phyloP scores from a whole-genome alignment of 768 basidiomycete genomes.

The Serendipita sp. region DNA sequence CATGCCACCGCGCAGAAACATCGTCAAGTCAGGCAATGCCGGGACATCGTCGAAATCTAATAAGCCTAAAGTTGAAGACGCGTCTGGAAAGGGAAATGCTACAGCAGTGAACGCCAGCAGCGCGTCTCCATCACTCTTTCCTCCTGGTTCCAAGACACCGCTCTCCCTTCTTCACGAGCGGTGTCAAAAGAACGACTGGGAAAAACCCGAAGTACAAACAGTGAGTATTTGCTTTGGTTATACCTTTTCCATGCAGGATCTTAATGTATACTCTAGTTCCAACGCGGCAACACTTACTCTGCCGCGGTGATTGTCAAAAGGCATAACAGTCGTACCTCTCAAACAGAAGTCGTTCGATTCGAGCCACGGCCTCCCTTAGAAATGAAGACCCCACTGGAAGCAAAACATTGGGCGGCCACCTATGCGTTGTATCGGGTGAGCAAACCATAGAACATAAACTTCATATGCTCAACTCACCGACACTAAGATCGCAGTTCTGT shows the following conservation, averaged over 20 bases:
- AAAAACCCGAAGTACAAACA: conserved; percentile 63
- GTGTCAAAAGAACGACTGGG: conserved; percentile 86
- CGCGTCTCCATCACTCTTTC: conserved; percentile 43
- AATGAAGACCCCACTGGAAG: conserved; percentile 55
- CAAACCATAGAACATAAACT: conserved; percentile 7
- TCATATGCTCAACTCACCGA: conserved; percentile 10
- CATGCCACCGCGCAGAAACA: conserved; percentile 59
- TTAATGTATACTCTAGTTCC: conserved; percentile 9
- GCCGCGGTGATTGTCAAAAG: conserved; percentile 54
- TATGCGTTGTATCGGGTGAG: conserved; percentile 73
- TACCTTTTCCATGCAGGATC: conserved; percentile 3
- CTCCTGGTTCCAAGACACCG: conserved; percentile 73
- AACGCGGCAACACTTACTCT: conserved; percentile 36
- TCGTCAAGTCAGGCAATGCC: conserved; percentile 80
- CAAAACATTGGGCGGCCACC: conserved; percentile 81
- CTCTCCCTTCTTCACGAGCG: conserved; percentile 66
- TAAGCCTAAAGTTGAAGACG: conserved; percentile 13
- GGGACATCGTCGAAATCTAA: conserved; percentile 59
- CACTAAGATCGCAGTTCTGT: conserved; percentile 38
- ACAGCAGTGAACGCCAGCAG: conserved; percentile 11
- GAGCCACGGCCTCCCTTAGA: conserved; percentile 58
- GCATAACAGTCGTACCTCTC: conserved; percentile 52
- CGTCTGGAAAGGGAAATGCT: not conserved
- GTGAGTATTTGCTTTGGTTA: conserved; percentile 21
- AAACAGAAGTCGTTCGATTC: conserved; percentile 51